phyloP scores from a whole-genome alignment of 371 early-diverging fungal species.

The Lichtheimia ornata region DNA sequence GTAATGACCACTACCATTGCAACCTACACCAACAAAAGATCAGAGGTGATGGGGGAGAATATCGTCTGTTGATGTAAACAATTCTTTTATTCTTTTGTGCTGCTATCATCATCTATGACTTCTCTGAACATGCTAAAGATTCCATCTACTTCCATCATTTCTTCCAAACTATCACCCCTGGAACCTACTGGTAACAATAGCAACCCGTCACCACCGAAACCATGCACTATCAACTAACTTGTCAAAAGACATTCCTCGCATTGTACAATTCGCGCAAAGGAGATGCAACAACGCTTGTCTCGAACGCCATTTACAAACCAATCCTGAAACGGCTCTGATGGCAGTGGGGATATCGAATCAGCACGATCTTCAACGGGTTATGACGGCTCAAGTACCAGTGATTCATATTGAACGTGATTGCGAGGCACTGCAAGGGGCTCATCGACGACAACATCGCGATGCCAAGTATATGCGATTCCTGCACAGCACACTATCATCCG shows the following conservation, averaged over 20 bases:
- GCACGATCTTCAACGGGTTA: constrained; percentile 29
- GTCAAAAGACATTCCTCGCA: constrained; percentile 16
- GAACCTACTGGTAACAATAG: constrained; percentile 21
- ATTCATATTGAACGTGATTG: constrained; percentile 39
- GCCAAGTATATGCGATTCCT: constrained; percentile 2
- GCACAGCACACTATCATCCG: constrained; percentile 5
- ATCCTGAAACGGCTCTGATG: constrained; percentile 20
- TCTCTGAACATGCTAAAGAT: constrained; percentile 7
- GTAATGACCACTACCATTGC: too few relatives aligned
- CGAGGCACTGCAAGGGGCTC: constrained; percentile 29
- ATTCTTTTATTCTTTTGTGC: too few relatives aligned
- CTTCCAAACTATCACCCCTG: constrained; percentile 34
- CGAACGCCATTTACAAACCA: constrained; percentile 10
- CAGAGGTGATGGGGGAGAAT: too few relatives aligned
- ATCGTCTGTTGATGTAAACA: too few relatives aligned
- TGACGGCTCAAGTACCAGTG: constrained; percentile 28
- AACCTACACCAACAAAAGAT: too few relatives aligned
- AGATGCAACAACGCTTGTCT: constrained; percentile 20
- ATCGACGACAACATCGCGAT: constrained; percentile 17
- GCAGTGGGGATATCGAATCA: constrained; percentile 43
- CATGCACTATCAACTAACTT: not conserved
- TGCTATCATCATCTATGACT: too few relatives aligned
- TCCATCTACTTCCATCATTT: constrained; percentile 27
- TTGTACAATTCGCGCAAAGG: constrained; percentile 22
- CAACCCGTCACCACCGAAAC: not conserved